These are phyloP conservation scores for Suaeda aralocaspica DNA, from an alignment of 148 eudicot genomes.

Conservation along the genomic window DNA sequence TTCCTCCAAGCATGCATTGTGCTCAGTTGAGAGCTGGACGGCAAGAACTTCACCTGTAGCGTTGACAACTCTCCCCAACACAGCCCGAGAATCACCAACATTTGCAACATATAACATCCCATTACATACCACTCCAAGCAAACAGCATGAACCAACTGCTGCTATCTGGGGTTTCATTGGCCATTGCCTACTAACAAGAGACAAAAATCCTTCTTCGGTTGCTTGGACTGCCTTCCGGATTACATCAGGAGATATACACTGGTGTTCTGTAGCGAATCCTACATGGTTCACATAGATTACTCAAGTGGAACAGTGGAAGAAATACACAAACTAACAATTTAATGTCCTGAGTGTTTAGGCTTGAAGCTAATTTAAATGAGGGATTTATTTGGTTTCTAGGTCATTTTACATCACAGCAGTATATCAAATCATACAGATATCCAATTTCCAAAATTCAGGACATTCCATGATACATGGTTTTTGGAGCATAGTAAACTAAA, in stretches of 20 bases:
- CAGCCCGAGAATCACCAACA: slow-evolving; percentile 83
- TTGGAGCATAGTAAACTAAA: neutral
- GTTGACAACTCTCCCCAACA: slow-evolving; percentile 67
- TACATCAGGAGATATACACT: slow-evolving; percentile 66
- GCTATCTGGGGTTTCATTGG: slow-evolving; percentile 67
- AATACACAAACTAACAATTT: too few relatives aligned
- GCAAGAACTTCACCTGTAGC: slow-evolving; percentile 73
- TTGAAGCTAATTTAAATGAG: too few relatives aligned
- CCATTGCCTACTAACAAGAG: slow-evolving; percentile 72
- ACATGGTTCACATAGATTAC: slow-evolving; percentile 20
- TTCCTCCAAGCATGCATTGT: slow-evolving; percentile 65
- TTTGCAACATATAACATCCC: slow-evolving; percentile 67
- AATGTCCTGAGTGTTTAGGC: too few relatives aligned
- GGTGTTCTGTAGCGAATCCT: slow-evolving; percentile 70
- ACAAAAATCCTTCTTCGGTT: slow-evolving; percentile 73
- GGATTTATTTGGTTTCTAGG: neutral
- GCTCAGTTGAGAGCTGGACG: slow-evolving; percentile 71
- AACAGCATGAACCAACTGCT: slow-evolving; percentile 81
- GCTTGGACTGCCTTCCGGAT: slow-evolving; percentile 76
- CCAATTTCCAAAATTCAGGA: neutral
- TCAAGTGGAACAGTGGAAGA: neutral
- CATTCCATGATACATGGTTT: neutral
- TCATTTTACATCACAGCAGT: neutral
- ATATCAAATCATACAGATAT: neutral
- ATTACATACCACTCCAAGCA: slow-evolving; percentile 58